These are phyloP conservation scores for Truncatella angustata DNA, from an alignment of 2,329 filamentous ascomycete species.

Conservation along the genomic window DNA sequence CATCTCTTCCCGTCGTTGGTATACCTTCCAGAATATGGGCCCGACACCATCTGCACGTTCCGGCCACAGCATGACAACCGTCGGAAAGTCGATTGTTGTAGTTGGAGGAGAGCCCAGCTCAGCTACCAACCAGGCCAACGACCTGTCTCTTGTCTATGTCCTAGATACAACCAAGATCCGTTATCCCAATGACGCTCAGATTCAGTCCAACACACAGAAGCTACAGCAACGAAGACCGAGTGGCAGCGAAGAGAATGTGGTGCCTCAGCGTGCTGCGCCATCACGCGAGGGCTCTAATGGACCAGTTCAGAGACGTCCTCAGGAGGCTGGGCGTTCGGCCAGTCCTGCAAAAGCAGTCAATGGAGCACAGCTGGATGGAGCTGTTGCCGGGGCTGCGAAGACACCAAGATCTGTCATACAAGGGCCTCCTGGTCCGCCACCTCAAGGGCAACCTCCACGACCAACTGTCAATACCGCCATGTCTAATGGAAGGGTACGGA, in stretches of 20 bases:
- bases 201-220: constrained; percentile 37
- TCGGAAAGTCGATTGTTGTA: constrained; percentile 88
- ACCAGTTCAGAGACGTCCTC: constrained; percentile 42
- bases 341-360: constrained; percentile 43
- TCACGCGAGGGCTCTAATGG: constrained; percentile 53
- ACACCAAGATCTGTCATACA: constrained; percentile 36
- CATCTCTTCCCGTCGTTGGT: constrained; percentile 83
- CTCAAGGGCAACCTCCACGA: constrained; percentile 52
- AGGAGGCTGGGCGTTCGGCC: constrained; percentile 33
- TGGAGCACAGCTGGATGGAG: constrained; percentile 35
- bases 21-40: constrained; percentile 99
- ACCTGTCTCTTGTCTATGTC: constrained; percentile 86
- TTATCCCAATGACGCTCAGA: constrained; percentile 77
- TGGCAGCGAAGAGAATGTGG: constrained; percentile 23
- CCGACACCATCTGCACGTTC: constrained; percentile 90
- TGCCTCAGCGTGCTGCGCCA: constrained; percentile 33
- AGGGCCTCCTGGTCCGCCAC: constrained; percentile 50
- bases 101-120: constrained; percentile 93
- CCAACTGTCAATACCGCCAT: constrained; percentile 40
- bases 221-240: constrained; percentile 41
- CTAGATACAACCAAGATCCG: constrained; percentile 95
- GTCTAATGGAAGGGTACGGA: constrained; percentile 42
- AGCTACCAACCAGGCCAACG: constrained; percentile 73
- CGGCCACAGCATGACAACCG: constrained; percentile 95
- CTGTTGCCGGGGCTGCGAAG: constrained; percentile 29